These are phyloP conservation scores for Colletotrichum shisoi DNA, from an alignment of 2,329 filamentous ascomycete genomes.

Conservation along the genomic window DNA sequence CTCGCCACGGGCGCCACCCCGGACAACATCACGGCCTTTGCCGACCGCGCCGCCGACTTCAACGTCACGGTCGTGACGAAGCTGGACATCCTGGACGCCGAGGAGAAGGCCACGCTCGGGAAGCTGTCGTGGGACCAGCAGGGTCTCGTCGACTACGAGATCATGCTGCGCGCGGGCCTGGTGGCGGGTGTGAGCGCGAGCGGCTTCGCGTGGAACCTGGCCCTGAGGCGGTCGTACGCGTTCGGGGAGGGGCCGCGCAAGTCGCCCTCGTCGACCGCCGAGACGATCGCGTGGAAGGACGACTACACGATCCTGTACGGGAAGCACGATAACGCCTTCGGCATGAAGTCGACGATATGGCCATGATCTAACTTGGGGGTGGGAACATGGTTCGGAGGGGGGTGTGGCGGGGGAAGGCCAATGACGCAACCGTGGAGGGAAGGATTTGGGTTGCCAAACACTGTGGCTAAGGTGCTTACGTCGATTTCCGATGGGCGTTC, in stretches of 20 bases:
- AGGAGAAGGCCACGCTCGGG: conserved; percentile 48
- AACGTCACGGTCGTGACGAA: conserved; percentile 54
- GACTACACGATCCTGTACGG: conserved; percentile 48
- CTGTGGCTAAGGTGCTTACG: conserved; percentile 31
- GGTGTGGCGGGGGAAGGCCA: not conserved
- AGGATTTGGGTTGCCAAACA: conserved; percentile 5
- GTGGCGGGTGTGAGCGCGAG: conserved; percentile 57
- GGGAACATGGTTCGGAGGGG: not conserved
- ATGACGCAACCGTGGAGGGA: not conserved
- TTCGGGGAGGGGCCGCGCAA: conserved; percentile 39
- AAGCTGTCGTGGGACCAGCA: conserved; percentile 58
- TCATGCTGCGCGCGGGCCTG: conserved; percentile 54
- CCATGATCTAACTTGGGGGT: conserved; percentile 18
- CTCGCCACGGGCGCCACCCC: conserved; percentile 53
- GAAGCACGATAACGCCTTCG: conserved; percentile 42
- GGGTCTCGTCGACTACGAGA: conserved; percentile 60
- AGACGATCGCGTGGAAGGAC: conserved; percentile 47
- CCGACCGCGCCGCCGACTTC: conserved; percentile 48
- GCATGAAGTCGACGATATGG: conserved; percentile 42
- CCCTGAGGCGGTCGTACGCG: conserved; percentile 49
- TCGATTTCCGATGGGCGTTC: conserved; percentile 7
- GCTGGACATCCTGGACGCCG: conserved; percentile 51
- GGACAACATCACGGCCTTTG: conserved; percentile 50
- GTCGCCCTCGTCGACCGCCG: conserved; percentile 19
- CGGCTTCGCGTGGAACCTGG: conserved; percentile 58